Evolutionary conservation across 768 basidiomycete species (phyloP), one percentile per base, ranked within the genome.

Genomic region (Postia placenta): DNA sequence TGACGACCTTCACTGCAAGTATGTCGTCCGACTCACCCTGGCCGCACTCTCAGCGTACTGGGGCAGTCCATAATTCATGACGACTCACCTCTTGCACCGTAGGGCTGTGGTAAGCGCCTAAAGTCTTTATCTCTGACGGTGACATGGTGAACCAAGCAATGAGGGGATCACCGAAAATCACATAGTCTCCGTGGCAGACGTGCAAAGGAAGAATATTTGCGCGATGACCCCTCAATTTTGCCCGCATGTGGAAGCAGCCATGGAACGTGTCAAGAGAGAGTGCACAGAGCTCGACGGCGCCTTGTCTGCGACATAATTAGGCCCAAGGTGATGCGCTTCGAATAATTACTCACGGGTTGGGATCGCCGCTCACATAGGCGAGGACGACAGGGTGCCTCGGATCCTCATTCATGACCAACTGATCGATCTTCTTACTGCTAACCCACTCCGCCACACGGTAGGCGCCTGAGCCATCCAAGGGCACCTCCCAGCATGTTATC

Each of bases 401-500:
- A 45, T 66, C 65, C 5, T 66, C 58, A 36, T 67, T 68, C 30
- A 61, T 47, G 25, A 63, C 48, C 2, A 68, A 28, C 35, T 63
- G 59, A 26, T 63, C 59, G n/a, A 67, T 56, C 41, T 36, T 48
- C 30, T 24, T 33, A 2, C 39, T 30, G 19, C 59, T 48, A 12
- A 42, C 36, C 53, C 60, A 62, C 41, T 65, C 64, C 33, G 67
- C 67, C 15, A 69, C 52, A 3, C 57, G 54, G 47, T 64, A 67
- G 39, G 64, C 64, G 35, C 61, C 59, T 14, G 62, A 59, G 24
- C 66, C 63, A 15, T 62, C 62, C 2, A 67, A 60, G 7, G 67
- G 66, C 6, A 69, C 53, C 52, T 69, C 67, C 67, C 67, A 69
- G 54, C 66, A 67, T 11, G 60, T 57, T 20, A 69, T 54, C 25